Evolutionary conservation across 2,329 filamentous ascomycete species (phyloP), one percentile per base, ranked within the genome.

Genomic region (Ceratocystis cacaofunesta): DNA sequence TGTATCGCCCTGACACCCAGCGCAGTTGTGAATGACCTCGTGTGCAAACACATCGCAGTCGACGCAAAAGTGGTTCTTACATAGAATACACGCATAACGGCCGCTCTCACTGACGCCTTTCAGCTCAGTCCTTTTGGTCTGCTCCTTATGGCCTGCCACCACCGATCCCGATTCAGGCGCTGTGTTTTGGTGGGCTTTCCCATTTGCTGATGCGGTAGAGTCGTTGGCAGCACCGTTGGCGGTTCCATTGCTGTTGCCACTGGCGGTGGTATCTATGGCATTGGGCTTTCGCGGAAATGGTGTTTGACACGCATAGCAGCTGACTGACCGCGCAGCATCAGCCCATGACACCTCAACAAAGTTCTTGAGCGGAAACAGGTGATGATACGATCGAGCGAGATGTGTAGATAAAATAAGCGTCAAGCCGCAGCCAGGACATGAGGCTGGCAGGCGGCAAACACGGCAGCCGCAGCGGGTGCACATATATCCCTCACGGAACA

Each of bases 1-100:
- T 3, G 75, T 76, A 66, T 78, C 78, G 71, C 81, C 82, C 74
- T 84, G 87, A 74, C 94, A 99, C 0, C 92, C 92, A 0, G 94
- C 92, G 72, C 94, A 99, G 75, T 97, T 97, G 74, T 99, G 92
- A 63, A 96, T 83, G 12, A 95, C 85, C 76, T 96, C 91, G 73
- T 99, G 94, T 28, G 90, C 88, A 76, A 94, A 96, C 28, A 96
- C 85, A 74, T 99, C 94, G 74, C 94, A 99, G 74, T 99, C 94
- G 69, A 99, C 95, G 78, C 94, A 99, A 73, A 97, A 99, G 76
- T 97, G 92, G 67, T 89, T 86, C 2, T 82, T 76, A 75, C 94
- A 99, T n/a, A 87, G 85, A 70, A 87, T 83, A 74, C 94, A 99
- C 67, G 89, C 89, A 73, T 99, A 99, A 63, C 94, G 79, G 61